phyloP scores from a whole-genome alignment of 306 rosid genomes.

The Inga oerstediana region DNA sequence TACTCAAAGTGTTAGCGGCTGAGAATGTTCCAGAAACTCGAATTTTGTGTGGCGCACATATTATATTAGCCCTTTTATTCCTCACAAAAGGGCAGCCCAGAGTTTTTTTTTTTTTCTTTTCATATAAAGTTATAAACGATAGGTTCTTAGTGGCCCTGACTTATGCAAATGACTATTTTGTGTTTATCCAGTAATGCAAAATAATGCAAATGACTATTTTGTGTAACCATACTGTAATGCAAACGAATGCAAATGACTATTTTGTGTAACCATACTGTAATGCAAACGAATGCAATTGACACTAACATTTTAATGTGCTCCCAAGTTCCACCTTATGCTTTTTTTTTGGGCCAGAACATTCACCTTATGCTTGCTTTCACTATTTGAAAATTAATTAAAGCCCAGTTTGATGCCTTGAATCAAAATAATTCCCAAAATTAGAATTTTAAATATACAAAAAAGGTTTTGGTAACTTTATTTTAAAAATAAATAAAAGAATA shows the following conservation, averaged over 20 bases:
- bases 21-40: not conserved
- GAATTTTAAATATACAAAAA: not conserved
- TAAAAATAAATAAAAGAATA: not conserved
- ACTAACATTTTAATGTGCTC: not conserved
- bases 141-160: not conserved
- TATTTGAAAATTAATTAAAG: not conserved
- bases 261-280: not conserved
- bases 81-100: not conserved
- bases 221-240: rapidly evolving
- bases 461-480: not conserved
- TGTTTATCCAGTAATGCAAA: too few species aligned
- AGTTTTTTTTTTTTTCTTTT: too few species aligned
- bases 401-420: not conserved
- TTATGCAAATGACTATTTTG: not conserved
- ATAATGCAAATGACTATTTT: not conserved
- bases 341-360: too few species aligned
- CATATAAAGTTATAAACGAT: not conserved
- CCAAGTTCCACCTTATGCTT: too few species aligned
- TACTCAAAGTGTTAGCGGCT: not conserved
- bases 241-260: not conserved
- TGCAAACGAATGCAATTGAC: not conserved
- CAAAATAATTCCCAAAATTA: not conserved
- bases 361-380: not conserved
- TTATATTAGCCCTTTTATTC: not conserved
- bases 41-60: too few species aligned